Base-by-base conservation (phyloP, 805 yeast genomes). In the Saturnispora ahearnii region DNA sequence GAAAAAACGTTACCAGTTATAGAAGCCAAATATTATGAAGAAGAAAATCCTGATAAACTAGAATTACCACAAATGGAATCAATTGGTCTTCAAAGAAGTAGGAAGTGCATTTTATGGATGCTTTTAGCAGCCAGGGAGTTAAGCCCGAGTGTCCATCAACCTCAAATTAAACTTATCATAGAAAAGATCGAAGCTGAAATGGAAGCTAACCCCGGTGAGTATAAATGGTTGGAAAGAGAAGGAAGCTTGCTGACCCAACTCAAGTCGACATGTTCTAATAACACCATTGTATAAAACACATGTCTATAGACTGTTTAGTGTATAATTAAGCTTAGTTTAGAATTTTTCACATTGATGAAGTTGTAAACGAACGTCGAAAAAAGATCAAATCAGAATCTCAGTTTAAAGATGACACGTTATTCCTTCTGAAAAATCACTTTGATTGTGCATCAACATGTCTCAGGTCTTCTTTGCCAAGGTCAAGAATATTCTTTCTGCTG, bases 101-200 rank as follows among this genome's bases (percentile, higher is more conserved):
- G 97, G 49, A 88, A 88, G 61, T 79, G 89, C 1, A 78, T 87
- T 0, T 71, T 90, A 29, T 89, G 96, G 87, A 74, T 76, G 55
- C 62, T 89, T 28, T 62, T 89, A 28, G 82, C 96, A 0, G 83
- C 88, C 6, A 77, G 77, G 50, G 86, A 84, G 60, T 81, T 96
- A 84, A 73, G 73, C 45, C 64, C 65, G 2, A 51, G 34, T 8
- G 51, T 55, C 9, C 60, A 59, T 18, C 62, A 66, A 1, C 44
- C 55, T 2, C 67, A 65, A 46, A 58, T 58, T 2, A 51, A 48
- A n/a, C 26, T 62, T 2, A 42, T 63, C 21, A 43, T 64, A 1
- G 53, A 61, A 51, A 45, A 55, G 31, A 55, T 63, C 4, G 65
- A 63, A 34, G 42, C 53, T 9, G 51, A 48, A 18, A 26, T 36